Base-by-base conservation (phyloP, 129 eudicot species). In the Calendula officinalis region DNA sequence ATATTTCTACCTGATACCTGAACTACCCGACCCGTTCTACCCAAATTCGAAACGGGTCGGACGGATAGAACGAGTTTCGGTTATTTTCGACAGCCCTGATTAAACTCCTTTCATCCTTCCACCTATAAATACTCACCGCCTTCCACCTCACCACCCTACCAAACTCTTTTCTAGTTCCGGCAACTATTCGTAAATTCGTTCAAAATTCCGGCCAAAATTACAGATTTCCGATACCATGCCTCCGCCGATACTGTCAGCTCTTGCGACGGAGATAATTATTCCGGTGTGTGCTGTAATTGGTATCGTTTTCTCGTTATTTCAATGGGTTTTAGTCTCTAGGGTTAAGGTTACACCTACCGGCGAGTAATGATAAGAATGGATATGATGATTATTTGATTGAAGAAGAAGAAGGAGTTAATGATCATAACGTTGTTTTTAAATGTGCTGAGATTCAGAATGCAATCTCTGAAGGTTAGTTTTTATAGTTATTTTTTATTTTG, bases 391-490 rank as follows among this genome's bases (percentile, higher is more conserved):
- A 51, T 69, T 80, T 89, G 79, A 89, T 86, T 69, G 95, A 89
- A 63, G 97, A 89, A 68, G 97, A 89, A 64, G 97, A 86, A 8
- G 97, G 97, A 3, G 43, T 86, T 44, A 77, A 83, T 16, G 88
- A 83, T 52, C 82, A 79, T 33, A 71, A 66, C 66, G 84, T 86
- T 40, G 88, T 83, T 16, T 64, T 55, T 49, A 89, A 83, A 62
- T 89, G 97, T 30, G 88, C 97, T 33, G 97, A 89, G 37, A 89
- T 89, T 32, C 97, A 89, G 58, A 86, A 54, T 39, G 97, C 95
- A 1, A 89, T 89, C 16, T 86, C 97, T 2, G 91, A 89, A 83
- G 97, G 97, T 90, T 69, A 61, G 14, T 1, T 70, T 3, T 42
- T 14, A 8, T 3, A 16, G 13, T 7, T 49, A 30, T 13, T 0